Percentiles rank a stretch among this genome's conserved stretches.
These are phyloP conservation scores for Cercospora brassicicola DNA, from an alignment of 2,329 filamentous ascomycete species.

Conservation along the genomic window DNA sequence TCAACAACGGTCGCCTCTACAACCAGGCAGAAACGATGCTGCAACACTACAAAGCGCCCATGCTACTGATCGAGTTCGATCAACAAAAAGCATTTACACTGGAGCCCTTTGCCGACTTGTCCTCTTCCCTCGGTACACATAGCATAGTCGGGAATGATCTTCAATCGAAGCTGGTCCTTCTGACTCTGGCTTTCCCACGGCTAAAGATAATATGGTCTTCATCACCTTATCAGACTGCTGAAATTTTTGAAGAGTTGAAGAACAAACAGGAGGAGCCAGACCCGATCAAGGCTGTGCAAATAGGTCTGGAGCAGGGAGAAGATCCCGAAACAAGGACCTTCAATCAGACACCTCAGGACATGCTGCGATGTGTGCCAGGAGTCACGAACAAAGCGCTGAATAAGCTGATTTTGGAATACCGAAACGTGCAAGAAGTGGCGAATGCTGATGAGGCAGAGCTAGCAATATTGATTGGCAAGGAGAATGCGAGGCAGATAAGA, in stretches of 20 bases:
- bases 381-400: conserved; percentile 77
- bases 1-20: conserved; percentile 88
- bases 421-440: conserved; percentile 77
- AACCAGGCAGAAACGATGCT: conserved; percentile 93
- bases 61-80: conserved; percentile 97
- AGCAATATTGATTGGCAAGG: conserved; percentile 70
- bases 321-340: conserved; percentile 64
- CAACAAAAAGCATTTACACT: conserved; percentile 96
- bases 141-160: conserved; percentile 68
- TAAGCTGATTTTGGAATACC: conserved; percentile 68
- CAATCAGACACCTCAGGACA: conserved; percentile 83
- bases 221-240: conserved; percentile 90
- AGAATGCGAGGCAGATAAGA: conserved; percentile 72
- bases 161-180: conserved; percentile 85
- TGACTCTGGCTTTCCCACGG: conserved; percentile 87
- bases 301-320: conserved; percentile 68
- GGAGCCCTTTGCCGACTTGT: conserved; percentile 56
- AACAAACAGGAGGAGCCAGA: conserved; percentile 87
- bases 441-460: conserved; percentile 79
- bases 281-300: conserved; percentile 78
- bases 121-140: conserved; percentile 64
- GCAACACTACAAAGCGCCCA: conserved; percentile 81
- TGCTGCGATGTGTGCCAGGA: conserved; percentile 81
- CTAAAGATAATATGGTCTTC: conserved; percentile 92
- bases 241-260: conserved; percentile 94